Base-by-base conservation (phyloP, 169 alveolate genomes). In the Eimeria brunetti region DNA sequence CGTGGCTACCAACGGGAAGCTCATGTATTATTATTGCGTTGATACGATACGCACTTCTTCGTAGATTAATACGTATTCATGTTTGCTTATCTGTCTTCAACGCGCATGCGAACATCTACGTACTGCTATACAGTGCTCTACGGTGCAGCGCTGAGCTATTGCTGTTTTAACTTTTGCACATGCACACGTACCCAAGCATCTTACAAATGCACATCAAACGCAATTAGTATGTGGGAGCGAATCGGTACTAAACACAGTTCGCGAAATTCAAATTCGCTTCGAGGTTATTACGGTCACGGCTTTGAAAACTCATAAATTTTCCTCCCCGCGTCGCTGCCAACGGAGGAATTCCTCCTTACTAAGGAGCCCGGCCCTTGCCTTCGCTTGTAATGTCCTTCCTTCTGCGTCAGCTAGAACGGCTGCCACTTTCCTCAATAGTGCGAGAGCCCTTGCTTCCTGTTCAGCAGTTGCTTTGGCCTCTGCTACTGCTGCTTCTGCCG, bases 401-500 rank as follows among this genome's bases (percentile, higher is more conserved):
- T 73, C 83, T 36, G 83, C 30, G 41, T 73, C 33, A n/a, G 51
- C 83, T 73, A 73, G 30, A 16, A 6, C 53, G 24, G 83, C 83
- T 38, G 83, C 83, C 53, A 18, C 83, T 38, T 51, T 30, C 41
- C 49, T 22, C 53, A 73, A 16, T 38, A n/a, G 51, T 4, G 83
- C 83, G 16, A 38, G 36, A 4, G 88, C 88, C 44, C 27, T 78
- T 78, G 36, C 46, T 78, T 44, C 88, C 38, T 78, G n/a, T 78
- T 44, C 67, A 27, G 88, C 64, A 24, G 33, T 24, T 46, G 88
- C 88, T 27, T 11, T 49, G 27, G 88, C 88, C 30, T 44, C 88
- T 22, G 64, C 67, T 78, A 44, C 88, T 78, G 88, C 88, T 16
- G 53, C 88, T 78, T 41, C 88, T 9, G 64, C 88, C 16, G 69